These are phyloP conservation scores for Cordyceps cicadae DNA, from an alignment of 2,329 filamentous ascomycete genomes.

Conservation along the genomic window DNA sequence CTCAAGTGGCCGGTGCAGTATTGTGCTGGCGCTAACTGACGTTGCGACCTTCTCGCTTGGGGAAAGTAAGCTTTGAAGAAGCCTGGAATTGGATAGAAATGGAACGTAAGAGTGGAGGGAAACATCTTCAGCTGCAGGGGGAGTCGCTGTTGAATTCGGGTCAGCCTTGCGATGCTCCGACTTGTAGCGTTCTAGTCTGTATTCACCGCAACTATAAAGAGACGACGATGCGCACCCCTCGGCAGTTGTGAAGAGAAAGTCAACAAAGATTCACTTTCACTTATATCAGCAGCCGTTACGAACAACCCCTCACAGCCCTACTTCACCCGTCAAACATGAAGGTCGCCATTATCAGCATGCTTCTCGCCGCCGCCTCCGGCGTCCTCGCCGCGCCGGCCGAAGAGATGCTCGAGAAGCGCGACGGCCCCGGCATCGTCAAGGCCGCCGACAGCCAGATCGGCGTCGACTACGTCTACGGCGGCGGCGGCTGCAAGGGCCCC, in stretches of 20 bases:
- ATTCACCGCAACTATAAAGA: not conserved
- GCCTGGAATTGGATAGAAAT: not conserved
- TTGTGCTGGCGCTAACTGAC: not conserved
- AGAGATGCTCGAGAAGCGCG: constrained; percentile 13
- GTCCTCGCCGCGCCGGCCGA: not conserved
- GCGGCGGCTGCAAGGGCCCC: constrained; percentile 14
- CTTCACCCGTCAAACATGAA: constrained; percentile 7
- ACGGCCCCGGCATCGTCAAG: constrained; percentile 14
- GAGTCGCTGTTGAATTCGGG: not conserved
- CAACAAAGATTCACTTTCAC: not conserved
- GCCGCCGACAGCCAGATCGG: constrained; percentile 13
- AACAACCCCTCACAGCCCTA: not conserved
- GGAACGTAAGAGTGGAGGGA: not conserved
- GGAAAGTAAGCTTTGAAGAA: not conserved
- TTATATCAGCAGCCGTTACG: not conserved
- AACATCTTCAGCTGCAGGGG: not conserved
- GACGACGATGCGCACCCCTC: too few relatives aligned
- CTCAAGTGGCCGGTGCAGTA: not conserved
- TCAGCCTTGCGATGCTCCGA: constrained; percentile 8
- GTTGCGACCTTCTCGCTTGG: not conserved
- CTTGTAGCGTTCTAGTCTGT: not conserved
- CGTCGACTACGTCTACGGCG: constrained; percentile 14
- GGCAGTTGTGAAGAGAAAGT: not conserved
- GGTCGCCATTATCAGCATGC: constrained; percentile 1
- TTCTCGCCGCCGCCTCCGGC: constrained; percentile 11